Evolutionary conservation across 148 eudicot genomes (phyloP).

Genomic region (Selenicereus undatus): DNA sequence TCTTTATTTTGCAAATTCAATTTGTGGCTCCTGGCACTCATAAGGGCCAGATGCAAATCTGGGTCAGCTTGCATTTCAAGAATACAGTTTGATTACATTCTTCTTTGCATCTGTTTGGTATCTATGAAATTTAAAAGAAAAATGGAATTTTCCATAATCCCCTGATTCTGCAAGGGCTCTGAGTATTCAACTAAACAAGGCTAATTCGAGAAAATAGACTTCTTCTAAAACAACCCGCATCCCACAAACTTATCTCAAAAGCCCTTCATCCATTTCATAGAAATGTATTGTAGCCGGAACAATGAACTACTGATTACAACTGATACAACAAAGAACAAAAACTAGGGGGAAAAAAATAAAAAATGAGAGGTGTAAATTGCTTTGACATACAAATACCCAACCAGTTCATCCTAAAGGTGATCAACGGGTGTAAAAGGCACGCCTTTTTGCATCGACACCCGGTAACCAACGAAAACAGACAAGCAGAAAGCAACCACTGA

Average conservation of each 20-base stretch:
- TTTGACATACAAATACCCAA: constrained; percentile 8
- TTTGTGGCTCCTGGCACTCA: too few relatives aligned
- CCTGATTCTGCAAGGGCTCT: too few relatives aligned
- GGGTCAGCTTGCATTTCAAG: too few relatives aligned
- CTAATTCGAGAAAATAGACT: neutral
- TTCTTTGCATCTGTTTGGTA: too few relatives aligned
- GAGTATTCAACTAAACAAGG: too few relatives aligned
- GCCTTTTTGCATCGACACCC: constrained; percentile 27
- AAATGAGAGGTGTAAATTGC: neutral
- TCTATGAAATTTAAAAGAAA: too few relatives aligned
- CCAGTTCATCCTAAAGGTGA: constrained; percentile 31
- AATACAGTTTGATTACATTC: too few relatives aligned
- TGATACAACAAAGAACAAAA: constrained; percentile 19
- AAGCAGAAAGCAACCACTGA: constrained; percentile 62
- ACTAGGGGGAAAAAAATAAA: constrained; percentile 11
- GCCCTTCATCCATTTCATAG: neutral
- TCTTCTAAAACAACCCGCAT: neutral
- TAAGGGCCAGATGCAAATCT: too few relatives aligned
- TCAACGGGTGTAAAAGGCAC: constrained; percentile 46
- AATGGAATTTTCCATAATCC: too few relatives aligned
- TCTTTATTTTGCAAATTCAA: too few relatives aligned
- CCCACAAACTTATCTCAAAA: neutral
- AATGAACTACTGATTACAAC: constrained; percentile 1
- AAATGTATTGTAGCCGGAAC: neutral
- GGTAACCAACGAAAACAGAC: constrained; percentile 53